Evolutionary conservation across 2,329 filamentous ascomycete species (phyloP), one percentile per base, ranked within the genome.

Genomic region (Aspergillus spinulosporus): DNA sequence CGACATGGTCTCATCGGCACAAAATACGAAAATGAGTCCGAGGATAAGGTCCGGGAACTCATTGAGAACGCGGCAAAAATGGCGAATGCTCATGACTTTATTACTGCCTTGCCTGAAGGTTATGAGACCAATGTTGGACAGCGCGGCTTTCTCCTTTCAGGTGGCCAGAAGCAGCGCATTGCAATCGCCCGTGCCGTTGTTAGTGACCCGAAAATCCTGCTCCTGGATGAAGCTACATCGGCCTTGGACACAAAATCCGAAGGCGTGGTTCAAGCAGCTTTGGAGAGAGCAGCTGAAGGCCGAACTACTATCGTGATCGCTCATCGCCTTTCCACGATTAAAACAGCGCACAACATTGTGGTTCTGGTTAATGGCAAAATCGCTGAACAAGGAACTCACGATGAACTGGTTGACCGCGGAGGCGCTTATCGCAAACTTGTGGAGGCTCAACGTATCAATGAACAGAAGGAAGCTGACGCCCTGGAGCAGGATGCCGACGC

Each of bases 41-140:
- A 87, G 34, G 88, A 92, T 49, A 84, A 84, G 67, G 85, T 90
- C 56, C 82, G 76, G 51, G 84, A 88, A 54, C 80, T 93, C 14
- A 84, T 97, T 39, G 81, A 89, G 49, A 83, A 90, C 42, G 94
- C 94, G 12, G 90, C 94, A 6, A 89, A 86, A 72, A 95, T 89
- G 81, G 89, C 94, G 11, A 97, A 97, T 65, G 93, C 93, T 1
- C 92, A 97, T 70, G 92, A 96, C 62, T 99, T 99, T 70, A 88
- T 99, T 62, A 83, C 79, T 4, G 76, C 82, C 9, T 82, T 97
- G 1, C 92, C 94, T 0, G 89, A 97, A 64, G 89, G 89, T 1
- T 97, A 97, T 66, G 84, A 96, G 62, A 97, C 94, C 0, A 87
- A 95, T 62, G 93, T 97, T n/a, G 94, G 94, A 56, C 92, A 97